phyloP scores from a whole-genome alignment of 192 early-diverging fungal genomes.

The Gryganskiella cystojenkinii region DNA sequence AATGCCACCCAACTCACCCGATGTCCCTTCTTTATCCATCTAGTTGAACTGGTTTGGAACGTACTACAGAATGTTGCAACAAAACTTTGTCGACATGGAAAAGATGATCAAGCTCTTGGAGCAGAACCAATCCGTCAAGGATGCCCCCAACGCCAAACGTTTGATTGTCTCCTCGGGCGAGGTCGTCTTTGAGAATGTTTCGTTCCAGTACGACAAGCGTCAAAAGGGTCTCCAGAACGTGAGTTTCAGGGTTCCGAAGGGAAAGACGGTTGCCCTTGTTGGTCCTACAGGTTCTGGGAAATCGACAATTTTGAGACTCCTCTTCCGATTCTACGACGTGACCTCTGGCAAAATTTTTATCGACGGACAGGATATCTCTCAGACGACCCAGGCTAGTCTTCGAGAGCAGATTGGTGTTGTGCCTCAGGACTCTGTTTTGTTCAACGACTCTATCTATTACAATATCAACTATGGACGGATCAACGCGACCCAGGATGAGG shows the following conservation, averaged over 20 bases:
- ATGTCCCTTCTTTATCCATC: background rate
- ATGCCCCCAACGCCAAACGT: slow-evolving; percentile 68
- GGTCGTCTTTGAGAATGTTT: slow-evolving; percentile 80
- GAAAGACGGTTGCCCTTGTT: slow-evolving; percentile 81
- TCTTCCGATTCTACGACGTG: slow-evolving; percentile 95
- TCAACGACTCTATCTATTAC: slow-evolving; percentile 95
- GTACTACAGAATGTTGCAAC: slow-evolving; percentile 94
- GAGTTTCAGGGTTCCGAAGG: slow-evolving; percentile 74
- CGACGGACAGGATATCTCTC: slow-evolving; percentile 85
- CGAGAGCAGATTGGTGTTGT: slow-evolving; percentile 91
- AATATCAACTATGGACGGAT: slow-evolving; percentile 92
- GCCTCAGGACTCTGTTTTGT: slow-evolving; percentile 95
- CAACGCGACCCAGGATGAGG: slow-evolving; percentile 73
- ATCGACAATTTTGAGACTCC: slow-evolving; percentile 79
- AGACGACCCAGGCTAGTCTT: slow-evolving; percentile 76
- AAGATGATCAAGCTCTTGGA: slow-evolving; percentile 93
- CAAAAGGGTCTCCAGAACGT: slow-evolving; percentile 78
- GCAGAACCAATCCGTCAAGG: slow-evolving; percentile 70
- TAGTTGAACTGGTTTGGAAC: slow-evolving; percentile 91
- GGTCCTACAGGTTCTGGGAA: slow-evolving; percentile 84
- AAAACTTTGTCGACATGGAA: slow-evolving; percentile 97
- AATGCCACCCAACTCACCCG: no score
- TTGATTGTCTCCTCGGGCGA: slow-evolving; percentile 68
- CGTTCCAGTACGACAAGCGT: slow-evolving; percentile 77
- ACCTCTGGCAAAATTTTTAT: slow-evolving; percentile 83